Conservation (phyloP, 495 filamentous ascomycete genomes). For the Aspergillus panamensis region DNA sequence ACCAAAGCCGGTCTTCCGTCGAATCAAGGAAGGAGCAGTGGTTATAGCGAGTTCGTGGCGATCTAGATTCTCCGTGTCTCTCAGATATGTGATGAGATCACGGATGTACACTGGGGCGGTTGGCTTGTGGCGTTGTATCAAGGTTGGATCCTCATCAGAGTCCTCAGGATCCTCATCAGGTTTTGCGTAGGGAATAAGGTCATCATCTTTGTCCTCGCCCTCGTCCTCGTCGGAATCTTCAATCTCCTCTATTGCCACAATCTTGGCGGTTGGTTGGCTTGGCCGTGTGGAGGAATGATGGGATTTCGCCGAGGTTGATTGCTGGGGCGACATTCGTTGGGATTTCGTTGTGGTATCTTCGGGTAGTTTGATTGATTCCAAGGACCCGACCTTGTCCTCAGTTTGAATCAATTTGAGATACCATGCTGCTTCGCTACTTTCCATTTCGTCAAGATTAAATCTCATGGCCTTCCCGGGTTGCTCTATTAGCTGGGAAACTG, state of each 20-base stretch:
- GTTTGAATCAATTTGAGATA: conserved; percentile 65
- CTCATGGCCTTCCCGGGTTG: conserved; percentile 66
- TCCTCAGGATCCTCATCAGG: conserved; percentile 92
- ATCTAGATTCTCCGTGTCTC: conserved; percentile 80
- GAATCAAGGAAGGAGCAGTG: conserved; percentile 74
- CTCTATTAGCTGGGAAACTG: conserved; percentile 77
- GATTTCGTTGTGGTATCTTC: conserved; percentile 9
- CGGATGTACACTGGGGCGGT: conserved; percentile 87
- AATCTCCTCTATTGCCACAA: conserved; percentile 68
- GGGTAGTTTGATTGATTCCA: conserved; percentile 46
- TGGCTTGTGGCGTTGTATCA: conserved; percentile 77
- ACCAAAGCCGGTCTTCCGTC: conserved; percentile 83
- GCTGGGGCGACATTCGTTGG: conserved; percentile 5
- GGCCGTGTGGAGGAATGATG: background rate
- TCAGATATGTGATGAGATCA: conserved; percentile 73
- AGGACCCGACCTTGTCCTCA: conserved; percentile 59
- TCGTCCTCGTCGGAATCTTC: conserved; percentile 43
- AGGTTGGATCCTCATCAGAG: conserved; percentile 85
- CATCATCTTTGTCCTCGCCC: conserved; percentile 65
- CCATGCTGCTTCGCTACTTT: conserved; percentile 68
- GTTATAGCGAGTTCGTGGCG: conserved; percentile 73
- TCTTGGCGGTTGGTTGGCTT: conserved; percentile 41
- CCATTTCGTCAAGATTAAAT: conserved; percentile 80
- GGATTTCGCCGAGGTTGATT: conserved; percentile 16
- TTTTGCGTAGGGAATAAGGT: conserved; percentile 78